Evolutionary conservation across 2,329 filamentous ascomycete species (phyloP), one percentile per base, ranked within the genome.

Genomic region (Microdochium nivale): DNA sequence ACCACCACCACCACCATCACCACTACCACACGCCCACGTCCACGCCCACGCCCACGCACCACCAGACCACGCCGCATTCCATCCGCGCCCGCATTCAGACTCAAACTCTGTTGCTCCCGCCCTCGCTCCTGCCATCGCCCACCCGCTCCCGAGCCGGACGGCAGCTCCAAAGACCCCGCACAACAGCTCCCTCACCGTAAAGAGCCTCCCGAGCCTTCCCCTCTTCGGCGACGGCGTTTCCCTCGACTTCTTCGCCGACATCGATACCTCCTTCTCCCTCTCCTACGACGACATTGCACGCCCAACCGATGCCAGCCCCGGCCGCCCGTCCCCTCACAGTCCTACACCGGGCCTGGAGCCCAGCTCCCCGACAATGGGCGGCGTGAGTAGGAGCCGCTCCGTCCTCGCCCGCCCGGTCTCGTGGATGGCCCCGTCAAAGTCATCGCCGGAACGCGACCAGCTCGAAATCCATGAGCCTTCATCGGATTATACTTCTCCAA

Each of bases 361-460:
- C 40, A 44, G 40, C 40, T 44, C 19, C 16, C 58, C 51, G 55
- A 62, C 58, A 57, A 53, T 57, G 53, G 60, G 60, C 53, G 63
- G 54, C 51, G 60, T 60, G 55, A 62, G 59, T 56, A 74, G 71
- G 62, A 74, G 70, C 57, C 72, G 65, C 55, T 73, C 76, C 44
- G 65, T 78, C 48, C 68, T 75, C 51, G 75, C 74, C 53, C 71
- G 75, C 51, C 75, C 74, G 3, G 72, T 73, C 52, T 76, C 75
- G 53, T 81, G 78, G 79, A 70, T 81, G 53, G 69, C 71, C 14
- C 67, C 67, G 60, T 71, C 75, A 24, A 76, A 70, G 56, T 69
- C 71, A 13, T 60, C 67, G 3, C 61, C 68, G 48, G 37, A 49
- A 49, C 52, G 50, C 44, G 37, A 58, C 47, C 40, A 53, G 35